Percentiles rank a stretch among this genome's conserved stretches.
These are phyloP conservation scores for Lodderomyces margitis DNA, from an alignment of 1,139 yeast species.

Conservation along the genomic window DNA sequence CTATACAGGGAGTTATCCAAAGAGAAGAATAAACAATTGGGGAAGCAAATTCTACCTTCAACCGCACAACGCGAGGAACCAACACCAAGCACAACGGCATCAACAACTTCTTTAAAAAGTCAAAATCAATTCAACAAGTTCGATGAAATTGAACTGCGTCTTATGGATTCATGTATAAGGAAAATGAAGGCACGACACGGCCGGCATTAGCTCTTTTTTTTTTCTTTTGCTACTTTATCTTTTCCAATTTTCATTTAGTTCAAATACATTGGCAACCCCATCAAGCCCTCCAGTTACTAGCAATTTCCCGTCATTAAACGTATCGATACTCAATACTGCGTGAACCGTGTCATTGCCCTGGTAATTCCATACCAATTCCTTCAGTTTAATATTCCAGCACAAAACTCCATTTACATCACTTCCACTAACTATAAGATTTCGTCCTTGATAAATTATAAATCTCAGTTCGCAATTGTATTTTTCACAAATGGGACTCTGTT, in stretches of 20 bases:
- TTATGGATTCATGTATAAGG: constrained; percentile 45
- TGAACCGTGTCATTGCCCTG: constrained; percentile 19
- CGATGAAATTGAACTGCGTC: constrained; percentile 46
- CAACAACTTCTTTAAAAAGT: neutral
- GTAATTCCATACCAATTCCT: constrained; percentile 44
- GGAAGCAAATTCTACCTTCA: constrained; percentile 37
- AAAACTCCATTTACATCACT: constrained; percentile 58
- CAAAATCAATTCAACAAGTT: constrained; percentile 20
- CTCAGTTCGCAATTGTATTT: constrained; percentile 49
- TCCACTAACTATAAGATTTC: constrained; percentile 57
- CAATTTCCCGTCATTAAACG: constrained; percentile 30
- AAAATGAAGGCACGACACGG: constrained; percentile 24
- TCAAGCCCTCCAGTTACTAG: constrained; percentile 39
- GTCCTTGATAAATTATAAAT: constrained; percentile 31
- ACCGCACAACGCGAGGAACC: constrained; percentile 7
- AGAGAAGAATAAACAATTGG: constrained; percentile 18
- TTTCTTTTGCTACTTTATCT: neutral
- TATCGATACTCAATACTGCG: constrained; percentile 52
- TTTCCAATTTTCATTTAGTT: constrained; percentile 16
- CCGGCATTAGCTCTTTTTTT: neutral
- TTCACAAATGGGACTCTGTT: constrained; percentile 35
- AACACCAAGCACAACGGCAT: constrained; percentile 3
- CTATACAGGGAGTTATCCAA: constrained; percentile 35
- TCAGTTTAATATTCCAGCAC: constrained; percentile 76
- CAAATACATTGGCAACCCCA: constrained; percentile 27